A percentile compares a stretch with the other conserved stretches of the same genome.
Evolutionary conservation across 345 rosid species (phyloP).

Genomic region (Firmiana major): DNA sequence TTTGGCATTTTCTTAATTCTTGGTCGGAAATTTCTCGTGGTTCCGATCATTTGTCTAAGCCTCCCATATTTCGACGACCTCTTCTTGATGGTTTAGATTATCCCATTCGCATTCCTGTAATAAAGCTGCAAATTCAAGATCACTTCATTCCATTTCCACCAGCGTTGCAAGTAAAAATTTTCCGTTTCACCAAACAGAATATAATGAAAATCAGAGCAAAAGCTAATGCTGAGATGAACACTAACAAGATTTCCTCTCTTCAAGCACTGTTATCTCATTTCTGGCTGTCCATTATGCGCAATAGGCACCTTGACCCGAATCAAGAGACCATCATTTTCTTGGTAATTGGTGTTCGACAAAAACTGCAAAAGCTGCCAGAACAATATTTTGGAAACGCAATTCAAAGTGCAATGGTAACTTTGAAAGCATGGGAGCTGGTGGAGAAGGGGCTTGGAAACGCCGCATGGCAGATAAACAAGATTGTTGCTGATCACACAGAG

Average conservation of each 20-base stretch:
- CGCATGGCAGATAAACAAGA: conserved; percentile 25
- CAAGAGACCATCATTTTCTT: neutral
- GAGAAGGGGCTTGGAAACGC: conserved; percentile 22
- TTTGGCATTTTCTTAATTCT: conserved; percentile 6
- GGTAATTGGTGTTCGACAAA: conserved; percentile 19
- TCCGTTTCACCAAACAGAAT: conserved; percentile 28
- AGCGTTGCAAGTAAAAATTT: conserved; percentile 17
- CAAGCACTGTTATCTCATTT: conserved; percentile 38
- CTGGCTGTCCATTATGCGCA: conserved; percentile 27
- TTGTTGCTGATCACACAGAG: conserved; percentile 10
- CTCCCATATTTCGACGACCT: conserved; percentile 14
- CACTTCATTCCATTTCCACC: neutral
- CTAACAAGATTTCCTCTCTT: conserved; percentile 31
- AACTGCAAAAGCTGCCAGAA: conserved; percentile 26
- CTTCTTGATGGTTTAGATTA: conserved; percentile 1
- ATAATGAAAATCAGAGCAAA: conserved; percentile 36
- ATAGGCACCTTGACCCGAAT: conserved; percentile 4
- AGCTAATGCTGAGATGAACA: conserved; percentile 32
- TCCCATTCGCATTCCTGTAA: conserved; percentile 21
- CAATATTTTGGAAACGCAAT: conserved; percentile 35
- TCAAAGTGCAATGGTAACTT: neutral
- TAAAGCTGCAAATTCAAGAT: neutral
- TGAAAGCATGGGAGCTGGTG: conserved; percentile 13
- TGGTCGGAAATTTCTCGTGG: conserved; percentile 22
- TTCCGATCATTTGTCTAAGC: neutral